These are phyloP conservation scores for Rugosomyces carneus DNA, from an alignment of 1,284 basidiomycete genomes.

Conservation along the genomic window DNA sequence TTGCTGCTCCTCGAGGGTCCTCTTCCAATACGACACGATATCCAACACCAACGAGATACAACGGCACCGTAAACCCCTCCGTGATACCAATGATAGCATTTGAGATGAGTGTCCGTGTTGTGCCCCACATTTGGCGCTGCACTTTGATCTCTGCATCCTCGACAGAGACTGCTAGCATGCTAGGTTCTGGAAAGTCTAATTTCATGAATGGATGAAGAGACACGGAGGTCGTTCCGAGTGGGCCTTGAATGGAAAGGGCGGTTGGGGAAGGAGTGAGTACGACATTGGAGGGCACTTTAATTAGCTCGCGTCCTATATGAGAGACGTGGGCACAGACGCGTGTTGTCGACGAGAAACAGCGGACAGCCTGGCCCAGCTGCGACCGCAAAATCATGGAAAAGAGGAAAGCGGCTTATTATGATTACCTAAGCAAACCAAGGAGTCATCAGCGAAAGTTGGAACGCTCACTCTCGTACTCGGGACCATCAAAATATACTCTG, in stretches of 20 bases:
- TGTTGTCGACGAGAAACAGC: conserved; percentile 42
- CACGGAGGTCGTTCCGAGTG: conserved; percentile 68
- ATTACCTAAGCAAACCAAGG: conserved; percentile 2
- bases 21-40: conserved; percentile 87
- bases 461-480: conserved; percentile 69
- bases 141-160: conserved; percentile 67
- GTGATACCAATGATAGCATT: conserved; percentile 92
- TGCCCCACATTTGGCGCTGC: conserved; percentile 90
- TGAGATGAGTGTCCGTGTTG: conserved; percentile 81
- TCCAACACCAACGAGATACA: conserved; percentile 93
- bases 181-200: conserved; percentile 47
- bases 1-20: conserved; percentile 63
- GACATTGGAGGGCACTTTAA: conserved; percentile 66
- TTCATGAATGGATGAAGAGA: conserved; percentile 66
- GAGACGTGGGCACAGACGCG: conserved; percentile 41
- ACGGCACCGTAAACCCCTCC: conserved; percentile 75
- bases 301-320: conserved; percentile 80
- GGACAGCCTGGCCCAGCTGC: conserved; percentile 27
- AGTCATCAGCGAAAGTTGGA: background rate
- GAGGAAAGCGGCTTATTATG: background rate
- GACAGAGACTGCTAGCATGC: conserved; percentile 57
- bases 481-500: conserved; percentile 88
- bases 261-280: conserved; percentile 49
- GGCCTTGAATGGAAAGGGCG: conserved; percentile 63
- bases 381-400: conserved; percentile 23